Evolutionary conservation across 106 monocot species (phyloP).

Genomic region (Platanthera zijinensis): DNA sequence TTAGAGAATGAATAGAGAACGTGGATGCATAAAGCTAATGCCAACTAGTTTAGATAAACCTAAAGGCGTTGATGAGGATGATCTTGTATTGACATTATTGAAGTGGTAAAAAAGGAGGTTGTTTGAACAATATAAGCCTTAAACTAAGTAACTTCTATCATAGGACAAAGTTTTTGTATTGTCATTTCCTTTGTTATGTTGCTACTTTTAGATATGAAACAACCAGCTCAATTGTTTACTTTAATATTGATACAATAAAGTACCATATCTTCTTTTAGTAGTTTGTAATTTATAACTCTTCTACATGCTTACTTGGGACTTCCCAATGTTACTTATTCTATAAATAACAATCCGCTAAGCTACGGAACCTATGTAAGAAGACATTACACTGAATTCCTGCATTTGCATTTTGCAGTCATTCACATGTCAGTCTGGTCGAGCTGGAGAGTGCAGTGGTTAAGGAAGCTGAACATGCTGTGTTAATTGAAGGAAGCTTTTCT

Average conservation of each 20-base stretch:
- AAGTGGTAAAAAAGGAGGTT: background rate
- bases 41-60: background rate
- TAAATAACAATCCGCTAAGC: background rate
- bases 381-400: constrained; percentile 3
- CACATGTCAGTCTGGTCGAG: constrained; percentile 66
- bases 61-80: background rate
- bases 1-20: too few relatives aligned
- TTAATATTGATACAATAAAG: background rate
- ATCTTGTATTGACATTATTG: background rate
- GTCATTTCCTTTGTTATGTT: background rate
- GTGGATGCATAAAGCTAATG: background rate
- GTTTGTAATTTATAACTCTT: background rate
- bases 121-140: background rate
- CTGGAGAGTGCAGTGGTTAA: constrained; percentile 55
- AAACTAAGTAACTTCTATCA: background rate
- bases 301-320: background rate
- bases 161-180: background rate
- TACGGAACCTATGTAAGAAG: background rate
- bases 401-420: constrained; percentile 49
- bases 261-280: background rate
- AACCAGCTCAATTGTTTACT: background rate
- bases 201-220: background rate
- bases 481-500: constrained; percentile 83
- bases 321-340: background rate
- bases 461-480: constrained; percentile 53